These are phyloP conservation scores for Amylocarpus encephaloides DNA, from an alignment of 2,329 filamentous ascomycete species.

Conservation along the genomic window DNA sequence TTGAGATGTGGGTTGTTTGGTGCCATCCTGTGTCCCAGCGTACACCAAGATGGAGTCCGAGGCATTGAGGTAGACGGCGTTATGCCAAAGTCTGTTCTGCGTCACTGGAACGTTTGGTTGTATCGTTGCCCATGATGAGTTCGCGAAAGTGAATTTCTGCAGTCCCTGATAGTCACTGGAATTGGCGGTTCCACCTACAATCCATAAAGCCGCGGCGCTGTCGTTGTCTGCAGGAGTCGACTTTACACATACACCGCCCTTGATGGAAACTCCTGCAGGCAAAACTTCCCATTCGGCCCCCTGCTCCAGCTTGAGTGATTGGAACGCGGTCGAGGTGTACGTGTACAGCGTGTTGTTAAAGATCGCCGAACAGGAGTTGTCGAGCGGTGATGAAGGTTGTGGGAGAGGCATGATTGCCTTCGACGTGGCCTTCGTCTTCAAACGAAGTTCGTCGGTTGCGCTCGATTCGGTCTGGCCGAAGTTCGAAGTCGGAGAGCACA, in stretches of 20 bases:
- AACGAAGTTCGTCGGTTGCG: slow-evolving; percentile 9
- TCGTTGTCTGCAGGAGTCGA: slow-evolving; percentile 52
- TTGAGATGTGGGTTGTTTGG: slow-evolving; percentile 54
- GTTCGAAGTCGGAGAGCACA: slow-evolving; percentile 10
- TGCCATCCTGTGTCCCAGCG: slow-evolving; percentile 63
- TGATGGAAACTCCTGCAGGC: slow-evolving; percentile 60
- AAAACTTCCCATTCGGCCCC: slow-evolving; percentile 68
- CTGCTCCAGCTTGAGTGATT: slow-evolving; percentile 61
- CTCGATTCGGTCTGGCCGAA: slow-evolving; percentile 13
- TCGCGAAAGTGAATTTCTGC: slow-evolving; percentile 58
- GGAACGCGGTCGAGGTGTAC: slow-evolving; percentile 69
- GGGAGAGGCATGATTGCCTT: slow-evolving; percentile 43
- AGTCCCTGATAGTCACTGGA: slow-evolving; percentile 61
- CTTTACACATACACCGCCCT: slow-evolving; percentile 71
- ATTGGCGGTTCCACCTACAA: slow-evolving; percentile 67
- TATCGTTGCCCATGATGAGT: slow-evolving; percentile 53
- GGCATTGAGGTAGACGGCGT: slow-evolving; percentile 65
- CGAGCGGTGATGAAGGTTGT: slow-evolving; percentile 61
- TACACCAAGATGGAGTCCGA: slow-evolving; percentile 73
- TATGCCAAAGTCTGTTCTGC: slow-evolving; percentile 66
- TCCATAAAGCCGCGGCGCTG: slow-evolving; percentile 60
- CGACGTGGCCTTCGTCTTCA: slow-evolving; percentile 11
- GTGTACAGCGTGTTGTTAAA: slow-evolving; percentile 79
- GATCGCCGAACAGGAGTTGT: slow-evolving; percentile 75
- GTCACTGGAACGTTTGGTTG: slow-evolving; percentile 33